Percentiles rank a stretch among this genome's conserved stretches.
phyloP scores from a whole-genome alignment of 768 basidiomycete genomes.

The Mrakia frigida region DNA sequence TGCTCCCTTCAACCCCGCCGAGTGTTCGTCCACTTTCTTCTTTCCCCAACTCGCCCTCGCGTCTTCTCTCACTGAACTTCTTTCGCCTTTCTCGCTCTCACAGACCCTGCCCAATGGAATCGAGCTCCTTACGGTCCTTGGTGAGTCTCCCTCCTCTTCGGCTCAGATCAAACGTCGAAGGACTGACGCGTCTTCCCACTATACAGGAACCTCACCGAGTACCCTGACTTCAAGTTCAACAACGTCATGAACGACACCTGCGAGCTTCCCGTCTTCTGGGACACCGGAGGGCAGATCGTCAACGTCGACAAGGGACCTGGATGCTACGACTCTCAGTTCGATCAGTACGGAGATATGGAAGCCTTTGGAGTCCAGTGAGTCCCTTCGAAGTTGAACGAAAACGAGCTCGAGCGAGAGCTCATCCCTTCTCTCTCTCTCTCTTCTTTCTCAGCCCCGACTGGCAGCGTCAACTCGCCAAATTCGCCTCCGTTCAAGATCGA shows the following conservation, averaged over 20 bases:
- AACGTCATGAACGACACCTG: conserved; percentile 63
- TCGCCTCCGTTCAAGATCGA: conserved; percentile 93
- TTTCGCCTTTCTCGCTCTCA: not conserved
- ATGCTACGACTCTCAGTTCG: conserved; percentile 79
- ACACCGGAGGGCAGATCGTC: conserved; percentile 62
- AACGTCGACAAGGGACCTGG: conserved; percentile 55
- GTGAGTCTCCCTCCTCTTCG: no score
- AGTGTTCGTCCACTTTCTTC: conserved; percentile 50
- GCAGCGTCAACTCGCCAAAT: conserved; percentile 91
- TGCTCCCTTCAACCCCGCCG: conserved; percentile 69
- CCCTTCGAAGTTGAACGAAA: not conserved
- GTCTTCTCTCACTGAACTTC: not conserved
- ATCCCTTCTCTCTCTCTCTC: not conserved
- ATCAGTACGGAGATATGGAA: conserved; percentile 94
- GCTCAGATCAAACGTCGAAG: no score
- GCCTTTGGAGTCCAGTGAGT: conserved; percentile 92
- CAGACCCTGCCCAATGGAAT: conserved; percentile 28
- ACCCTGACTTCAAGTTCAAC: conserved; percentile 63
- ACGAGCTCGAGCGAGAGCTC: no score
- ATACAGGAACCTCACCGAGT: conserved; percentile 56
- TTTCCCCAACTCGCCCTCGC: not conserved
- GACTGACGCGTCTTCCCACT: no score
- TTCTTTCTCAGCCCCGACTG: conserved; percentile 42
- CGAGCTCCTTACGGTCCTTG: conserved; percentile 60
- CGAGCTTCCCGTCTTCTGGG: conserved; percentile 70